Evolutionary conservation across 495 filamentous ascomycete genomes (phyloP), one percentile per base, ranked within the genome.

Genomic region (Lophiostoma macrostomum): DNA sequence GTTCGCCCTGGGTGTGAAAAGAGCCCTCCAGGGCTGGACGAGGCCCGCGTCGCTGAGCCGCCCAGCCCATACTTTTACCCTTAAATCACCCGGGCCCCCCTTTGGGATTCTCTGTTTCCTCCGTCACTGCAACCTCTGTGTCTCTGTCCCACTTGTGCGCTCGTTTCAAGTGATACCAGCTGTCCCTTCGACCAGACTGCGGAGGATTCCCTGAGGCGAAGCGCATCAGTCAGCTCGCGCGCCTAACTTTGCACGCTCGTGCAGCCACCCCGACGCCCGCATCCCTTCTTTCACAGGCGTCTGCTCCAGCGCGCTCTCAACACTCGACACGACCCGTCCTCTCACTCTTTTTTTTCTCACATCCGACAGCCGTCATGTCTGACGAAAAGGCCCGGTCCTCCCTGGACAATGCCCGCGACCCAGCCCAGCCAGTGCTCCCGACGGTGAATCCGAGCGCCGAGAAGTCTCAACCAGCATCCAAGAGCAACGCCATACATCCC

Each of bases 321-420:
- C 45, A 30, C n/a, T 22, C 45, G 22, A 28, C 36, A 40, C 18
- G 32, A 19, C 25, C 32, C 22, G 27, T 40, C 32, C n/a, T 27
- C 28, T 48, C 47, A n/a, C 47, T 52, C 50, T 8, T 57, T 60
- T 50, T 19, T 3, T 27, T 11, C 30, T 23, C 16, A 39, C 22
- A 47, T 25, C 29, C 51, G 24, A 22, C 19, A 19, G 34, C 28
- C 2, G 40, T 30, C 52, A 86, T 84, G 80, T 78, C 77, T 53
- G 79, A 74, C 56, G 77, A 94, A 70, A 95, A 94, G 71, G 81
- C 72, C 46, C 85, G 90, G 65, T 75, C 79, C 43, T 95, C 90
- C 28, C 85, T 81, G 70, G 89, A 90, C 68, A 80, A 61, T 75
- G 80, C 66, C 68, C 77, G 70, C 20, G 66, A 64, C 19, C 56